Evolutionary conservation across 495 filamentous ascomycete species (phyloP).

Genomic region (Aspergillus panamensis): DNA sequence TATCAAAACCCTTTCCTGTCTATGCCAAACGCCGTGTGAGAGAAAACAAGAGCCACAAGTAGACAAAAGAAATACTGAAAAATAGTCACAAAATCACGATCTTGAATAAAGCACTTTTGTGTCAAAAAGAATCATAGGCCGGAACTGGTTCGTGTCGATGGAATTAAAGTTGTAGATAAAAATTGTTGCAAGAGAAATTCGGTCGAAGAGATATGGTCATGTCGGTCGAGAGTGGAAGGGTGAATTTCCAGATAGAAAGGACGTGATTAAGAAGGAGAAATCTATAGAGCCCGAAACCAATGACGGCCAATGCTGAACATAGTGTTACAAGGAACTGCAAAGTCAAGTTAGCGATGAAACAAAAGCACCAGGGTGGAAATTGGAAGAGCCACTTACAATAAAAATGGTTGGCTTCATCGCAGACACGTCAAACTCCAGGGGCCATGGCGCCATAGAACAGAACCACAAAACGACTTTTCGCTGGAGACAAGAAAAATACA

Average conservation of each 20-base stretch:
- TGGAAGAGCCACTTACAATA: constrained; percentile 27
- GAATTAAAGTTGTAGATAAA: constrained; percentile 16
- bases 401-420: constrained; percentile 32
- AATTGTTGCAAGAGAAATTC: constrained; percentile 11
- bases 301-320: constrained; percentile 24
- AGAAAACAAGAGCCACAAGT: constrained; percentile 21
- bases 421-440: constrained; percentile 33
- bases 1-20: constrained; percentile 39
- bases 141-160: constrained; percentile 29
- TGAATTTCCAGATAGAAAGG: constrained; percentile 15
- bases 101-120: constrained; percentile 32
- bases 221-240: constrained; percentile 17
- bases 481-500: constrained; percentile 23
- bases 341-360: constrained; percentile 26
- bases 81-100: constrained; percentile 17
- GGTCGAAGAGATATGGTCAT: constrained; percentile 9
- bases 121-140: constrained; percentile 30
- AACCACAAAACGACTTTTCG: constrained; percentile 27
- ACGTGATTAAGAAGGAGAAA: constrained; percentile 33
- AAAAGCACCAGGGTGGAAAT: constrained; percentile 1
- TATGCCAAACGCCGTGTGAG: constrained; percentile 42
- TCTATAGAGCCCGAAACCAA: constrained; percentile 32
- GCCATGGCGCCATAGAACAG: constrained; percentile 29
- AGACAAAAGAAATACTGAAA: constrained; percentile 23
- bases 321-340: constrained; percentile 40